Conservation (phyloP, 345 rosid species). For the Citrus hindsii region DNA sequence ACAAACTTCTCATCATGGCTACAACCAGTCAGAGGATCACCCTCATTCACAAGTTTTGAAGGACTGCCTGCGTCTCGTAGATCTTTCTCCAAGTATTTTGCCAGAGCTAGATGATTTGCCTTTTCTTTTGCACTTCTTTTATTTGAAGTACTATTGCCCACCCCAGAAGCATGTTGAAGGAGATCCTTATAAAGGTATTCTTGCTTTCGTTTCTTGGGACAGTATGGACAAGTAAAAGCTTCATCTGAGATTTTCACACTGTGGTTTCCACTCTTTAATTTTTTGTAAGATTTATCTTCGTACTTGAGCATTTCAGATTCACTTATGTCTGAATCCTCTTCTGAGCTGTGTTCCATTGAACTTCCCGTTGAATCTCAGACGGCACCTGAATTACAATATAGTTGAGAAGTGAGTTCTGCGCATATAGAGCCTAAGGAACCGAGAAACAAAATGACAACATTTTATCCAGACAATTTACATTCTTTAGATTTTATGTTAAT, state of each 20-base stretch:
- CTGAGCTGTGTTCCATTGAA: conserved; percentile 25
- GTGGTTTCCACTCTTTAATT: conserved; percentile 69
- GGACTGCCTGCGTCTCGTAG: conserved; percentile 28
- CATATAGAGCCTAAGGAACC: background rate
- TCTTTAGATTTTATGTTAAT: background rate
- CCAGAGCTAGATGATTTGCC: conserved; percentile 82
- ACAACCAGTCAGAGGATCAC: conserved; percentile 32
- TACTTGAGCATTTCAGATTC: conserved; percentile 51
- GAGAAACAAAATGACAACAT: background rate
- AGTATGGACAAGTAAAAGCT: conserved; percentile 72
- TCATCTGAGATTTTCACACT: conserved; percentile 51
- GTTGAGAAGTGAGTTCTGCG: background rate
- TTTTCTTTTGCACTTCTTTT: conserved; percentile 72
- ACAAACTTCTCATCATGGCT: conserved; percentile 74
- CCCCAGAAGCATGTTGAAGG: conserved; percentile 96
- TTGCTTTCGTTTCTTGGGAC: conserved; percentile 65
- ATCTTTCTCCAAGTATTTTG: conserved; percentile 66
- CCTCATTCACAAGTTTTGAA: conserved; percentile 25
- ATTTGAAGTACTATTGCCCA: conserved; percentile 69
- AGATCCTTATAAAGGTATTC: conserved; percentile 65
- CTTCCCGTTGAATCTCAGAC: conserved; percentile 5
- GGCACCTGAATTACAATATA: background rate
- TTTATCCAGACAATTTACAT: background rate
- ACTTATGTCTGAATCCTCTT: conserved; percentile 37
- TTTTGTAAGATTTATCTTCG: conserved; percentile 50